A percentile compares a stretch with the other conserved stretches of the same genome.
Conservation (phyloP, 75 land plant species). For the Picea sitchensis region DNA sequence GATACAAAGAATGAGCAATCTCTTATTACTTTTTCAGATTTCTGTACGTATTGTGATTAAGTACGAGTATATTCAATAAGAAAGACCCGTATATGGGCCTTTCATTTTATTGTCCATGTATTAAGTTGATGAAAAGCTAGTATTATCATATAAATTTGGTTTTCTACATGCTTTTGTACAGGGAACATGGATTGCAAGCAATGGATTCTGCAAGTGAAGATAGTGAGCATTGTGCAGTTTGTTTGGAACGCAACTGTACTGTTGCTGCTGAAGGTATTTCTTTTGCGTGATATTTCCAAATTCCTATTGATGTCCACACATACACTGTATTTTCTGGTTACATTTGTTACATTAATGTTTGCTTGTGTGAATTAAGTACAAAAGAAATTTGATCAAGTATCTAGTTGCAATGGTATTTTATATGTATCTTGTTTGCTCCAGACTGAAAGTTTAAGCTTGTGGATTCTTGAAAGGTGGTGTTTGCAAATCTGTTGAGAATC, state of each 20-base stretch:
- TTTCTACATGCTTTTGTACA: constrained; percentile 19
- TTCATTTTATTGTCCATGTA: too few species aligned
- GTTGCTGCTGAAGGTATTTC: constrained; percentile 82
- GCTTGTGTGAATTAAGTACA: neutral
- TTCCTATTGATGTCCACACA: neutral
- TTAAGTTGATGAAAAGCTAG: too few species aligned
- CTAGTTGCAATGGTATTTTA: neutral
- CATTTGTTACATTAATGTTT: neutral
- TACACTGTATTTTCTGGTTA: neutral
- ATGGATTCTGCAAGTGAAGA: constrained; percentile 44
- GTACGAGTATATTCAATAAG: neutral
- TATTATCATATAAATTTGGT: neutral
- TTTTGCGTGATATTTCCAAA: neutral
- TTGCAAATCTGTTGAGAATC: neutral
- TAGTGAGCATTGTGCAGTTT: constrained; percentile 68
- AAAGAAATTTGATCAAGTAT: neutral
- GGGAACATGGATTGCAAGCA: constrained; percentile 61
- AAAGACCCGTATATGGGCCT: too few species aligned
- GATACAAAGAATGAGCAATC: too few species aligned
- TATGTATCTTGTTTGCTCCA: too few species aligned
- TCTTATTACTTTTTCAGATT: neutral
- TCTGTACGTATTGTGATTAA: neutral
- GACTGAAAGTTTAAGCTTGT: too few species aligned
- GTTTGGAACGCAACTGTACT: constrained; percentile 68
- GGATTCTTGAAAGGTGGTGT: neutral